Evolutionary conservation across 2,329 filamentous ascomycete species (phyloP).

Genomic region (Gnomoniopsis sp.): DNA sequence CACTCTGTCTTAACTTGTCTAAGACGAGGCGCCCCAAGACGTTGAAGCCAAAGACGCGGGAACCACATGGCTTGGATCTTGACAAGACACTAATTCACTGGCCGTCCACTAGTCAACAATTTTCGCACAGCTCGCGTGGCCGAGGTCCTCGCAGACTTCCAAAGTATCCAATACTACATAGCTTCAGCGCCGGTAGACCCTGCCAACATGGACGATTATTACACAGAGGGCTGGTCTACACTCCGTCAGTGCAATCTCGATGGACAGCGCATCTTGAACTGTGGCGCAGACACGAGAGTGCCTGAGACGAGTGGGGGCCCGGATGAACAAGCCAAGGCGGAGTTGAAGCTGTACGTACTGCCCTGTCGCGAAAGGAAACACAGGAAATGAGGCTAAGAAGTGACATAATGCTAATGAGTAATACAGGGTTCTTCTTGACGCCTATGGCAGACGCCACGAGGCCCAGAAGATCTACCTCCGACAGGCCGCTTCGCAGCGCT

Average conservation of each 20-base stretch:
- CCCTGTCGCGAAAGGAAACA: not conserved
- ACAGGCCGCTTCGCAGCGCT: constrained; percentile 57
- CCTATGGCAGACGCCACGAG: constrained; percentile 59
- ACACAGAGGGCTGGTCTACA: constrained; percentile 60
- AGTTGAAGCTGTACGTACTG: constrained; percentile 55
- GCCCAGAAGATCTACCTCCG: constrained; percentile 62
- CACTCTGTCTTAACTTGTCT: not conserved
- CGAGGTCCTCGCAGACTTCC: constrained; percentile 60
- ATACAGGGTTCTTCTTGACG: constrained; percentile 54
- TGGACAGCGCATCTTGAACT: constrained; percentile 63
- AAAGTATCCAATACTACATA: constrained; percentile 60
- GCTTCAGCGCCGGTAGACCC: constrained; percentile 55
- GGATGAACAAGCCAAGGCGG: constrained; percentile 59
- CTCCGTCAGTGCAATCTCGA: constrained; percentile 61
- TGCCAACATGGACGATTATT: constrained; percentile 53
- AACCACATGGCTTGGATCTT: not conserved
- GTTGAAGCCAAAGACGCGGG: not conserved
- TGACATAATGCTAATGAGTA: not conserved
- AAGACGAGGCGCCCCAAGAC: not conserved
- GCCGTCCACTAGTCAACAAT: constrained; percentile 49
- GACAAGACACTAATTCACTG: not conserved
- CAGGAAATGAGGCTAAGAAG: not conserved
- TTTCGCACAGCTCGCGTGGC: constrained; percentile 58
- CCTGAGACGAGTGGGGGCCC: constrained; percentile 50
- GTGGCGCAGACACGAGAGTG: constrained; percentile 59